These are phyloP conservation scores for Glycyrrhiza uralensis DNA, from an alignment of 306 rosid species.

Conservation along the genomic window DNA sequence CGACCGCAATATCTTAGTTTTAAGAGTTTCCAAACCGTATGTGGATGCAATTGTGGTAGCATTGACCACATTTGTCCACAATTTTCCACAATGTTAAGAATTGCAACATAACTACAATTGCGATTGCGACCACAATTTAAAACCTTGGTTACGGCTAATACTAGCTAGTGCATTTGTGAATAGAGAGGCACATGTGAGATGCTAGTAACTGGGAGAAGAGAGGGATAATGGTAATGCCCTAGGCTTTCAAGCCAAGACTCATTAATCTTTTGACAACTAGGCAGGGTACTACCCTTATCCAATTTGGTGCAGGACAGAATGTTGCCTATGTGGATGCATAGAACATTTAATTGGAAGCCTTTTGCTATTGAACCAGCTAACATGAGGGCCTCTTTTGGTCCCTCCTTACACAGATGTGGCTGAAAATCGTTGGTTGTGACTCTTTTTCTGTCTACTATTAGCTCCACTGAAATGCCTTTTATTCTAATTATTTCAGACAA, in stretches of 20 bases:
- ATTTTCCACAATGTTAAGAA: too few species aligned
- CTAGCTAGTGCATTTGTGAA: slow-evolving; percentile 1
- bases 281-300: not conserved
- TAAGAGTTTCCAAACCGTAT: too few species aligned
- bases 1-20: too few species aligned
- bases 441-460: slow-evolving; percentile 12
- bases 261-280: slow-evolving; percentile 8
- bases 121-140: too few species aligned
- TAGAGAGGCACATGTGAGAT: slow-evolving; percentile 6
- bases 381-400: slow-evolving; percentile 32
- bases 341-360: not conserved
- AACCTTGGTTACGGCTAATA: not conserved
- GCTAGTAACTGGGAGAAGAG: not conserved
- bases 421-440: slow-evolving; percentile 30
- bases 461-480: slow-evolving; percentile 11
- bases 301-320: slow-evolving; percentile 22
- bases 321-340: not conserved
- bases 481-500: slow-evolving; percentile 15
- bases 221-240: not conserved
- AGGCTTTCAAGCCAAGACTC: slow-evolving; percentile 22
- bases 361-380: slow-evolving; percentile 22
- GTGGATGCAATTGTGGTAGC: too few species aligned
- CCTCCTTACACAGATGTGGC: slow-evolving; percentile 18
- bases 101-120: too few species aligned
- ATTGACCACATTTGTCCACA: too few species aligned